phyloP scores from a whole-genome alignment of 805 yeast genomes.

The Novakomyces olei region DNA sequence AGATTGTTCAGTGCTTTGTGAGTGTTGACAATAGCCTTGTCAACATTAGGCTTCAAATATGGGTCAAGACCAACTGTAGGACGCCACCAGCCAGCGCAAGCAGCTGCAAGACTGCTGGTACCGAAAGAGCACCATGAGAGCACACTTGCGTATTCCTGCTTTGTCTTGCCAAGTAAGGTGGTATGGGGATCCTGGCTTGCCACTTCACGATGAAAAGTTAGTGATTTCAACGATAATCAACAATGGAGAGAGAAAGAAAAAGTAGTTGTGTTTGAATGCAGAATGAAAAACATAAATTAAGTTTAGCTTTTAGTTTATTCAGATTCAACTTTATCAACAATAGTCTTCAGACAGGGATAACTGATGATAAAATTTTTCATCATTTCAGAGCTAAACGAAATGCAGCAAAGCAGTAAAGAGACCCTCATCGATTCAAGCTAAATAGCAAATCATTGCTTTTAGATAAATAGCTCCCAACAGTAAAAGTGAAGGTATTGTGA shows the following conservation, averaged over 20 bases:
- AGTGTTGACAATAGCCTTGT: no score
- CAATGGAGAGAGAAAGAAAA: not conserved
- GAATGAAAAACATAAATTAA: not conserved
- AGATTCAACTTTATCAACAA: constrained; percentile 6
- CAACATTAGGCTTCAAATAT: constrained; percentile 53
- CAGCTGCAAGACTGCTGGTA: constrained; percentile 40
- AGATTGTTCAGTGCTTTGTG: no score
- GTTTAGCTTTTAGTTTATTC: not conserved
- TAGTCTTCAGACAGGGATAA: constrained; percentile 23
- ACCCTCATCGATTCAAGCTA: no score
- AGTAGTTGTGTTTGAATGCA: not conserved
- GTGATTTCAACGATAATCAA: not conserved
- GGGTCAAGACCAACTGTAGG: constrained; percentile 45
- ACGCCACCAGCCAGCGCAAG: constrained; percentile 28
- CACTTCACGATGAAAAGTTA: constrained; percentile 5
- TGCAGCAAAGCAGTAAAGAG: no score
- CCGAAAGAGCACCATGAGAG: constrained; percentile 59
- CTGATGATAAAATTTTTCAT: constrained; percentile 14
- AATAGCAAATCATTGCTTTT: constrained; percentile 3
- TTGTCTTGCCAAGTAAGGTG: constrained; percentile 41
- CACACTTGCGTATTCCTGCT: constrained; percentile 40
- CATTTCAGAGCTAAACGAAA: constrained; percentile 17
- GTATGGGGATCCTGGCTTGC: constrained; percentile 14
- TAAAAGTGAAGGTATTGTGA: no score
- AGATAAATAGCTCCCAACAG: no score